phyloP scores from a whole-genome alignment of 2,329 filamentous ascomycete genomes.

The Balansia obtecta region DNA sequence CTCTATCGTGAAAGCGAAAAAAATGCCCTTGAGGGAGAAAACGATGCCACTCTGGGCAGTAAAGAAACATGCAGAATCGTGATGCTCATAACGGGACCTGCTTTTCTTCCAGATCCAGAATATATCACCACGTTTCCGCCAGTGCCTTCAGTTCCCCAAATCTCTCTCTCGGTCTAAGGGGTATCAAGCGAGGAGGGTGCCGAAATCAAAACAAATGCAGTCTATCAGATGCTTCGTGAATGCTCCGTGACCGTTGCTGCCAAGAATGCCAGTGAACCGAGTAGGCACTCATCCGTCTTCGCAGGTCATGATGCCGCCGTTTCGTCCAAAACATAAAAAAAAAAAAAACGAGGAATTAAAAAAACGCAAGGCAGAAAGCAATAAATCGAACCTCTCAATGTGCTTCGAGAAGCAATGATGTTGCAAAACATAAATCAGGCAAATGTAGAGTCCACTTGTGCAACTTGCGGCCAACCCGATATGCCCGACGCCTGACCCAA shows the following conservation, averaged over 20 bases:
- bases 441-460: conserved; percentile 8
- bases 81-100: conserved; percentile 16
- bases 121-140: conserved; percentile 24
- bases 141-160: conserved; percentile 24
- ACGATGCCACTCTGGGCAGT: conserved; percentile 23
- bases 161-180: conserved; percentile 30
- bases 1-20: conserved; percentile 30
- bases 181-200: conserved; percentile 31
- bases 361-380: conserved; percentile 8
- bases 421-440: conserved; percentile 2
- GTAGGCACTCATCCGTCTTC: conserved; percentile 22
- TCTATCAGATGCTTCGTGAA: conserved; percentile 32
- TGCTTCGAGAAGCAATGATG: neutral
- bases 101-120: conserved; percentile 15
- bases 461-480: conserved; percentile 1
- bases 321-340: conserved; percentile 17
- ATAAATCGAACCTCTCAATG: neutral
- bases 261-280: conserved; percentile 18
- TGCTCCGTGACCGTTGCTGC: conserved; percentile 26
- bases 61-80: conserved; percentile 24
- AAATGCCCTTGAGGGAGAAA: conserved; percentile 20
- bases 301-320: conserved; percentile 31
- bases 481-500: neutral
- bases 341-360: neutral
- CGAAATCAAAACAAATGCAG: conserved; percentile 32